Conservation (phyloP, 1,284 basidiomycete species). For the Ceratobasidium sp. region DNA sequence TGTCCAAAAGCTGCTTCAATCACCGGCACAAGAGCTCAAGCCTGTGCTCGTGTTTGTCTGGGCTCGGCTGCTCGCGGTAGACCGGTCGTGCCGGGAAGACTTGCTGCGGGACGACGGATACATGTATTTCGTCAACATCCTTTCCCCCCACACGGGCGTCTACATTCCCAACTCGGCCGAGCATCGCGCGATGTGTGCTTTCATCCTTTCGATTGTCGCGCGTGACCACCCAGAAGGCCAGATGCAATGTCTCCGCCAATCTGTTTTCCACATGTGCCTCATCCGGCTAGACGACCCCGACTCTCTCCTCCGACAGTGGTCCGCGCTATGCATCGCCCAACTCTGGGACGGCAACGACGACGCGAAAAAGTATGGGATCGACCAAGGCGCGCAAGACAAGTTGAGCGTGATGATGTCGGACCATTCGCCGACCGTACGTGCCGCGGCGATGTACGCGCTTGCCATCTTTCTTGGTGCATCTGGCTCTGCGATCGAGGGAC, state of each 20-base stretch:
- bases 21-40: slow-evolving; percentile 92
- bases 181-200: slow-evolving; percentile 99
- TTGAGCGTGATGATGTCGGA: slow-evolving; percentile 87
- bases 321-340: slow-evolving; percentile 91
- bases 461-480: slow-evolving; percentile 95
- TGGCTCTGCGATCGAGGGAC: slow-evolving; percentile 74
- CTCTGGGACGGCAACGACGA: slow-evolving; percentile 96
- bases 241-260: slow-evolving; percentile 84
- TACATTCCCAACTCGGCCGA: slow-evolving; percentile 92
- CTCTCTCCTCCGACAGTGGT: slow-evolving; percentile 95
- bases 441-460: slow-evolving; percentile 91
- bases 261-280: slow-evolving; percentile 92
- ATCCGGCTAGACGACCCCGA: slow-evolving; percentile 87
- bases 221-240: slow-evolving; percentile 91
- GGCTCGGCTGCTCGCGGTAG: slow-evolving; percentile 97
- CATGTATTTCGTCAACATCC: slow-evolving; percentile 87
- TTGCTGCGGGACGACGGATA: slow-evolving; percentile 88
- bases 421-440: slow-evolving; percentile 92
- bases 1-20: slow-evolving; percentile 95
- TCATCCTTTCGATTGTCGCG: slow-evolving; percentile 93
- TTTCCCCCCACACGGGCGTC: slow-evolving; percentile 68
- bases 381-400: slow-evolving; percentile 86
- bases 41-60: slow-evolving; percentile 99
- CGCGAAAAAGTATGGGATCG: slow-evolving; percentile 87
- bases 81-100: slow-evolving; percentile 92